phyloP scores from a whole-genome alignment of 768 basidiomycete species.

The Lactifluus rugatus region DNA sequence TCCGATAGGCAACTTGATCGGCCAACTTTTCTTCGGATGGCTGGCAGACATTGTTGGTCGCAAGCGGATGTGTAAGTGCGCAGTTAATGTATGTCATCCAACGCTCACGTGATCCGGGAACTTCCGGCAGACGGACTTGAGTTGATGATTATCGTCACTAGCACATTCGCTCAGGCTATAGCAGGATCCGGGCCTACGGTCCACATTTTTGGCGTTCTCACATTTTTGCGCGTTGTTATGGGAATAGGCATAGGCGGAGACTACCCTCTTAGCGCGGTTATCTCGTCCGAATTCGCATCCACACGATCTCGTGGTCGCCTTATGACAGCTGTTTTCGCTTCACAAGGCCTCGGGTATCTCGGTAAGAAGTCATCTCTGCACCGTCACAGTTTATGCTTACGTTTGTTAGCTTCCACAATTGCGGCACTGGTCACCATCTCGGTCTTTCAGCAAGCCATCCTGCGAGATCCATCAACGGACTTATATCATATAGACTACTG shows the following conservation, averaged over 20 bases:
- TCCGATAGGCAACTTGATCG: constrained; percentile 34
- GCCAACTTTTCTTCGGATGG: constrained; percentile 38
- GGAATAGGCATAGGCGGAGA: constrained; percentile 85
- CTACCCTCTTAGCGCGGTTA: constrained; percentile 78
- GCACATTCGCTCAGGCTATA: constrained; percentile 74
- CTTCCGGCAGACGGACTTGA: constrained; percentile 52
- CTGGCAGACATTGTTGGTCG: constrained; percentile 36
- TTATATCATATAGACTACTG: constrained; percentile 54
- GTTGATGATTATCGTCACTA: constrained; percentile 72
- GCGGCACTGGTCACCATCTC: constrained; percentile 53
- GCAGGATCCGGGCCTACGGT: constrained; percentile 62
- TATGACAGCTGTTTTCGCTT: constrained; percentile 82
- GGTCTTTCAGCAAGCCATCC: constrained; percentile 54
- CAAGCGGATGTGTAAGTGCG: constrained; percentile 47
- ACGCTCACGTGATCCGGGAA: not conserved
- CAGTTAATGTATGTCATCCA: constrained; percentile 21
- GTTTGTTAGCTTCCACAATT: constrained; percentile 45
- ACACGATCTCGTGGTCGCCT: constrained; percentile 74
- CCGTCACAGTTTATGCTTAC: not conserved
- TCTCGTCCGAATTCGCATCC: constrained; percentile 81
- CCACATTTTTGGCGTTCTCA: constrained; percentile 60
- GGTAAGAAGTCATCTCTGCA: constrained; percentile 30
- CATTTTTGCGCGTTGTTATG: constrained; percentile 79
- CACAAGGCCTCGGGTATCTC: constrained; percentile 85
- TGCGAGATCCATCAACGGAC: constrained; percentile 34